Percentiles rank a stretch among this genome's conserved stretches.
Conservation (phyloP, 805 yeast genomes). For the Candida piceae region DNA sequence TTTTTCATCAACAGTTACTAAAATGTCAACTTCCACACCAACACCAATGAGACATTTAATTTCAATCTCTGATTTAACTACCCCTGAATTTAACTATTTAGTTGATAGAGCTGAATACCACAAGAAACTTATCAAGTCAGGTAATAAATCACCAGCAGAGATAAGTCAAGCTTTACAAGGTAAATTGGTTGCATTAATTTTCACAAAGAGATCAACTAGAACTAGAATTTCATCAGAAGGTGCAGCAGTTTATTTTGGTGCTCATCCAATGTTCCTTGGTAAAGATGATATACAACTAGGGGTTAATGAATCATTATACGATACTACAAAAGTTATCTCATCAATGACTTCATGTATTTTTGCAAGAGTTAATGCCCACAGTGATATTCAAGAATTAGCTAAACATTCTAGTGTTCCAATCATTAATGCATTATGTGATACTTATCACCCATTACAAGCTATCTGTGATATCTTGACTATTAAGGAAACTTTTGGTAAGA, state of each 20-base stretch:
- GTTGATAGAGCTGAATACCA: slow-evolving; percentile 69
- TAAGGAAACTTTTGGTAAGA: slow-evolving; percentile 62
- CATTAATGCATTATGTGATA: slow-evolving; percentile 90
- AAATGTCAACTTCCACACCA: slow-evolving; percentile 10
- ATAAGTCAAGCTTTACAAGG: slow-evolving; percentile 58
- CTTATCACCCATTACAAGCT: slow-evolving; percentile 92
- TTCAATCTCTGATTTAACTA: slow-evolving; percentile 72
- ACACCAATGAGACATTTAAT: slow-evolving; percentile 61
- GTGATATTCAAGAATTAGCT: slow-evolving; percentile 74
- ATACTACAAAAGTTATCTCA: slow-evolving; percentile 82
- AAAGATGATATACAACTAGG: slow-evolving; percentile 96
- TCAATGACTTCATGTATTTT: slow-evolving; percentile 96
- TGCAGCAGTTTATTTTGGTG: slow-evolving; percentile 90
- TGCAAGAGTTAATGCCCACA: slow-evolving; percentile 89
- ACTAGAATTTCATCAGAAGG: slow-evolving; percentile 94
- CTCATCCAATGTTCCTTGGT: slow-evolving; percentile 94
- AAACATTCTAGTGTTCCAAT: slow-evolving; percentile 83
- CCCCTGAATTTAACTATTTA: slow-evolving; percentile 63
- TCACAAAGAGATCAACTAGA: slow-evolving; percentile 90
- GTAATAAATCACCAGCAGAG: slow-evolving; percentile 36
- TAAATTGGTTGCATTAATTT: slow-evolving; percentile 75
- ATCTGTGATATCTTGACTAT: slow-evolving; percentile 87
- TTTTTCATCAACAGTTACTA: slow-evolving; percentile 17
- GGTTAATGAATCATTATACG: slow-evolving; percentile 86
- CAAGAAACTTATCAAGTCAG: slow-evolving; percentile 57